Conservation (phyloP, 2,329 filamentous ascomycete genomes). For the Fusarium drepaniforme region DNA sequence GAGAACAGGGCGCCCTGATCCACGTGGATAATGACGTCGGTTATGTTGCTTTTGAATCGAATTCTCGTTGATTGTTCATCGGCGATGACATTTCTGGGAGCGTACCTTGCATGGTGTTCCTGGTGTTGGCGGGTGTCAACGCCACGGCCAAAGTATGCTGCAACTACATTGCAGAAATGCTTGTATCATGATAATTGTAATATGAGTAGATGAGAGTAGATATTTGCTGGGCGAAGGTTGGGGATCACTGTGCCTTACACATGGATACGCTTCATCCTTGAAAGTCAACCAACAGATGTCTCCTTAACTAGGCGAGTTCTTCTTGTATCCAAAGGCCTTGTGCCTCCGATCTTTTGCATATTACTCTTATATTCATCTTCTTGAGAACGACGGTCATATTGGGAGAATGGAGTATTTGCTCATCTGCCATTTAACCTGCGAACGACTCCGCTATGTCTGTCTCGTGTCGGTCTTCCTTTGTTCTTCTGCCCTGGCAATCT, state of each 20-base stretch:
- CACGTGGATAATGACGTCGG: slow-evolving; percentile 40
- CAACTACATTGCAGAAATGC: slow-evolving; percentile 6
- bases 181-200: neutral
- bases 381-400: neutral
- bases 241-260: neutral
- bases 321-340: neutral
- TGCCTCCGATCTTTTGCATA: neutral
- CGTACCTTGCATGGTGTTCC: slow-evolving; percentile 39
- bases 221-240: neutral
- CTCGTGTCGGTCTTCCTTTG: neutral
- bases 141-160: slow-evolving; percentile 29
- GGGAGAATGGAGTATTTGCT: neutral
- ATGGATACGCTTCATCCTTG: no score
- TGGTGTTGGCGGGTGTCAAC: slow-evolving; percentile 25
- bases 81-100: neutral
- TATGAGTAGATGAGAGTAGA: neutral
- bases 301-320: neutral
- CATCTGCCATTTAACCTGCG: no score
- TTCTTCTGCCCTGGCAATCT: neutral
- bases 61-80: slow-evolving; percentile 23
- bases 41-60: slow-evolving; percentile 9
- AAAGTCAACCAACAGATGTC: neutral
- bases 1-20: slow-evolving; percentile 7
- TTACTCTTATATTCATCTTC: neutral
- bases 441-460: neutral